These are phyloP conservation scores for Mycogone perniciosa DNA, from an alignment of 2,329 filamentous ascomycete species.

Conservation along the genomic window DNA sequence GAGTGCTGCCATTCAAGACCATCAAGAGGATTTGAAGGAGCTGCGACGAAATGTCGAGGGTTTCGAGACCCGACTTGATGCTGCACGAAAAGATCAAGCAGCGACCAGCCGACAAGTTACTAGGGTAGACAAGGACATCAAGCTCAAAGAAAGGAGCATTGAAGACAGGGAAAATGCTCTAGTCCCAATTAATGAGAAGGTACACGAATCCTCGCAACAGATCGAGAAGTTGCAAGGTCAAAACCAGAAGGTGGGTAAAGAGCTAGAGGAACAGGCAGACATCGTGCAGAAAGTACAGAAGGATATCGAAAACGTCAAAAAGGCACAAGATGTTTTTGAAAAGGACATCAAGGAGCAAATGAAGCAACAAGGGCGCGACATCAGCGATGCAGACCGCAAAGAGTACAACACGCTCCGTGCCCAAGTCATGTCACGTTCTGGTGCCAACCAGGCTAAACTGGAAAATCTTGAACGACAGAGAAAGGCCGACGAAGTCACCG, in stretches of 20 bases:
- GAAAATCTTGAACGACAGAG: constrained; percentile 83
- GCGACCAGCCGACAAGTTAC: constrained; percentile 68
- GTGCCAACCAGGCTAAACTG: constrained; percentile 72
- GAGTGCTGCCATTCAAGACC: constrained; percentile 80
- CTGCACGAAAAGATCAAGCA: constrained; percentile 76
- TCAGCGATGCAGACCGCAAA: constrained; percentile 79
- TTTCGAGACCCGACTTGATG: constrained; percentile 73
- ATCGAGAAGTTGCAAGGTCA: constrained; percentile 61
- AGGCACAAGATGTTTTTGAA: constrained; percentile 83
- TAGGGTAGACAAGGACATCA: constrained; percentile 80
- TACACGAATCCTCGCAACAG: constrained; percentile 68
- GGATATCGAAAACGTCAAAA: constrained; percentile 77
- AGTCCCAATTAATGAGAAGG: constrained; percentile 87
- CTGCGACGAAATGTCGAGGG: constrained; percentile 81
- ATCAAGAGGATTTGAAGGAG: constrained; percentile 92
- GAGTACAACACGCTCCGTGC: constrained; percentile 82
- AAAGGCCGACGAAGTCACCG: constrained; percentile 86
- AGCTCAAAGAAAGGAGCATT: constrained; percentile 76
- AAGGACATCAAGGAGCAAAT: constrained; percentile 78
- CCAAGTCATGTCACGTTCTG: constrained; percentile 77
- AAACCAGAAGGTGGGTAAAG: constrained; percentile 65
- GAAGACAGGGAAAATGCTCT: constrained; percentile 81
- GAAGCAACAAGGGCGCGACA: constrained; percentile 77
- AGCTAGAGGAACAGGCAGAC: constrained; percentile 64
- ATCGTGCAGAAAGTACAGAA: constrained; percentile 70